Conservation (phyloP, 2,329 filamentous ascomycete genomes). For the Paecilomyces sp. region DNA sequence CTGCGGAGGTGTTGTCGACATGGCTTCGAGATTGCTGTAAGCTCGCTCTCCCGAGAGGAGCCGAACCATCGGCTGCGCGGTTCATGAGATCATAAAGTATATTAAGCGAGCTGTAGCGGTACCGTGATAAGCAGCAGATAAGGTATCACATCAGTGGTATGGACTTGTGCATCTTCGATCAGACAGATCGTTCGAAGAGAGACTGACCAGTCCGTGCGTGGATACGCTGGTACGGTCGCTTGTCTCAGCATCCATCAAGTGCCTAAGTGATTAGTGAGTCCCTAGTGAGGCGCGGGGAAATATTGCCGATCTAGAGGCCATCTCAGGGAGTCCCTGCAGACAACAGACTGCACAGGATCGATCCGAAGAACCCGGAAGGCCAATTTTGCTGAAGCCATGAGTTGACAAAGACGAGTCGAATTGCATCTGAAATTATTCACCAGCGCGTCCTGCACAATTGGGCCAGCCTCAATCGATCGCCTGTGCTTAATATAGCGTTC, state of each 20-base stretch:
- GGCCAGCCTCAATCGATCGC: background rate
- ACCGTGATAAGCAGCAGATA: background rate
- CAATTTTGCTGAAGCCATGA: background rate
- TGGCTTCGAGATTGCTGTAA: constrained; percentile 13
- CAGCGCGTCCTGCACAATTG: background rate
- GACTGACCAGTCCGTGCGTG: background rate
- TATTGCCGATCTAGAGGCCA: background rate
- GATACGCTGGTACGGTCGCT: background rate
- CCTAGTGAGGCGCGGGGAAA: background rate
- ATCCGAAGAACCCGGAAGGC: background rate
- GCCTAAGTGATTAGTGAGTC: background rate
- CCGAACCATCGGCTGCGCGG: constrained; percentile 18
- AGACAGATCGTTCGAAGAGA: background rate
- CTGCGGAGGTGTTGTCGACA: constrained; percentile 12
- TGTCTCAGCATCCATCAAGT: background rate
- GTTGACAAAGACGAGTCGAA: background rate
- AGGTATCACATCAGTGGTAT: background rate
- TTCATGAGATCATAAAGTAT: constrained; percentile 18
- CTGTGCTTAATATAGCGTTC: background rate
- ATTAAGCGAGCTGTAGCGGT: background rate
- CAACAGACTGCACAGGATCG: background rate
- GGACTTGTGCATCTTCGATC: background rate
- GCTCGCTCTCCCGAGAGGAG: constrained; percentile 20
- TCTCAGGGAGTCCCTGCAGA: background rate
- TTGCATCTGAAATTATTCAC: background rate